phyloP scores from a whole-genome alignment of 78 protist genomes.

The Bodo saltans region DNA sequence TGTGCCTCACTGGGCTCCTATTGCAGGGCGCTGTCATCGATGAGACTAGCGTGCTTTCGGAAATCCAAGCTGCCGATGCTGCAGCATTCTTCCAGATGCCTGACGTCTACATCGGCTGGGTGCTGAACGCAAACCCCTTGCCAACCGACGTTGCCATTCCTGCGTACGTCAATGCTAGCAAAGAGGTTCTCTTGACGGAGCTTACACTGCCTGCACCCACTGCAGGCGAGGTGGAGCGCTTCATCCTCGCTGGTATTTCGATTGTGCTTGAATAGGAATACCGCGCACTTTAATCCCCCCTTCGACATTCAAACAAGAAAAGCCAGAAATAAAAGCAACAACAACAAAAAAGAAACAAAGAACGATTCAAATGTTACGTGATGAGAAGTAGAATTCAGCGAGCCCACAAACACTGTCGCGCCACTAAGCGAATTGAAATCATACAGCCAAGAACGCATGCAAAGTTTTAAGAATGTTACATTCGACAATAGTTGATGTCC shows the following conservation, averaged over 20 bases:
- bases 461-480: too few relatives aligned
- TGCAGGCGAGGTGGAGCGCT: background rate
- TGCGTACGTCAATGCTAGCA: background rate
- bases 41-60: background rate
- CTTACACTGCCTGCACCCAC: background rate
- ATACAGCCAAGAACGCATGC: too few relatives aligned
- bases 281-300: too few relatives aligned
- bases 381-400: too few relatives aligned
- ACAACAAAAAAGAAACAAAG: too few relatives aligned
- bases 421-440: too few relatives aligned
- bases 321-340: too few relatives aligned
- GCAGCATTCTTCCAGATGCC: background rate
- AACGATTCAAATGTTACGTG: too few relatives aligned
- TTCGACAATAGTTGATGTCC: too few relatives aligned
- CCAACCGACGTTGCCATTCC: background rate
- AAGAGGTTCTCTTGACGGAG: background rate
- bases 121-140: background rate
- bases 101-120: background rate
- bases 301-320: too few relatives aligned
- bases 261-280: background rate
- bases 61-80: background rate
- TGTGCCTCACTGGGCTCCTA: conserved; percentile 13
- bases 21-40: conserved; percentile 41
- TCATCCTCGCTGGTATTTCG: background rate
- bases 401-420: too few relatives aligned